These are phyloP conservation scores for Plectosphaerella cucumerina DNA, from an alignment of 2,329 filamentous ascomycete genomes.

Conservation along the genomic window DNA sequence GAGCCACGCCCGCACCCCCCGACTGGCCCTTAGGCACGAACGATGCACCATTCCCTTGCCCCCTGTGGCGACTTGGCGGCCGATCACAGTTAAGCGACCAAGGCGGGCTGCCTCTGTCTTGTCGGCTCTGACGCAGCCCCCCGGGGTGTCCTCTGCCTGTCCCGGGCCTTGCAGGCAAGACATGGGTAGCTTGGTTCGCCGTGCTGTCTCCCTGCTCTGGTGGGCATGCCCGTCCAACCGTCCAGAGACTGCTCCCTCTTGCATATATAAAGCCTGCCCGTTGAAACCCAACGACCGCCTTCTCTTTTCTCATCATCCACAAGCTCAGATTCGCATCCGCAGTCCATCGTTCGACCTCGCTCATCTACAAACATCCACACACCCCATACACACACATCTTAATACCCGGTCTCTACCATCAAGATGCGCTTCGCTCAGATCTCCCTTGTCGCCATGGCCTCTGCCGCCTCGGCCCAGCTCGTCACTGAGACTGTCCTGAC, in stretches of 20 bases:
- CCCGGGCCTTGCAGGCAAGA: too few species aligned
- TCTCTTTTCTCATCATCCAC: not conserved
- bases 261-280: not conserved
- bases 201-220: not conserved
- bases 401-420: not conserved
- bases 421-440: not conserved
- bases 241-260: not conserved
- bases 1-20: not conserved
- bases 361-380: not conserved
- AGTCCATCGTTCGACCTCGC: not conserved
- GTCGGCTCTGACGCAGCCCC: not conserved
- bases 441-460: not conserved
- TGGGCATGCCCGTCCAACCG: not conserved
- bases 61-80: not conserved
- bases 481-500: not conserved
- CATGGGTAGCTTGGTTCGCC: not conserved
- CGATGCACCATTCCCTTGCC: not conserved
- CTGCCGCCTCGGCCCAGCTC: not conserved
- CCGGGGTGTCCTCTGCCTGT: not conserved
- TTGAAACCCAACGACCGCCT: not conserved
- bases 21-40: not conserved
- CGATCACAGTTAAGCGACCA: not conserved
- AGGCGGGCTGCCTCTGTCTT: not conserved
- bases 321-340: not conserved
- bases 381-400: not conserved